Evolutionary conservation across 176 grass and related monocot genomes (phyloP).

Genomic region (Zea mays): DNA sequence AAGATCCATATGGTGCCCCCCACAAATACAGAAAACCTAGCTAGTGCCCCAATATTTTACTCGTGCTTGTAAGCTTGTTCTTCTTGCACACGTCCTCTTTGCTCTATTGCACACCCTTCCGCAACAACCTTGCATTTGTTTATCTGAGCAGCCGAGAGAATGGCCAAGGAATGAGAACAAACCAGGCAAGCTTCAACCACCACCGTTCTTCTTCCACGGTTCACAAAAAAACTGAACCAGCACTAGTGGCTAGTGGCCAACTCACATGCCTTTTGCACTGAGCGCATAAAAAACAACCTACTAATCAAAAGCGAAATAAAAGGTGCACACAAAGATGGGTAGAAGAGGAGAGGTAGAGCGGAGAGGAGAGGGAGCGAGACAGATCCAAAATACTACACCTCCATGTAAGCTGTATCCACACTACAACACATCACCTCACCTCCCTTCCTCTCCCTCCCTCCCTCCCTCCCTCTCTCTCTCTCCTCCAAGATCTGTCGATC

Average conservation of each 20-base stretch:
- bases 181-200: constrained; percentile 23
- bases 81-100: neutral
- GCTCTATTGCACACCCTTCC: constrained; percentile 27
- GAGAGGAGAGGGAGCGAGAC: neutral
- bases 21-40: neutral
- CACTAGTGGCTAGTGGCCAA: constrained; percentile 23
- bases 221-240: constrained; percentile 32
- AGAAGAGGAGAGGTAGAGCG: neutral
- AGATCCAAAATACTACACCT: constrained; percentile 38
- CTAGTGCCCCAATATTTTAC: constrained; percentile 14
- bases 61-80: constrained; percentile 35
- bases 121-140: constrained; percentile 26
- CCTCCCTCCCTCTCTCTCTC: constrained; percentile 18
- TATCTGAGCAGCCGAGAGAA: neutral
- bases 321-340: constrained; percentile 1
- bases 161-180: constrained; percentile 46
- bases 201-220: neutral
- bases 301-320: constrained; percentile 15
- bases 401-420: constrained; percentile 57
- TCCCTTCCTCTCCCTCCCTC: neutral
- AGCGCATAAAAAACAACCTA: neutral
- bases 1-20: too few relatives aligned
- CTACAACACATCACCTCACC: constrained; percentile 15
- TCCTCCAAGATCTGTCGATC: constrained; percentile 29
- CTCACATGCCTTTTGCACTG: constrained; percentile 11